Conservation (phyloP, 1,284 basidiomycete genomes). For the Volvariella surrecta region DNA sequence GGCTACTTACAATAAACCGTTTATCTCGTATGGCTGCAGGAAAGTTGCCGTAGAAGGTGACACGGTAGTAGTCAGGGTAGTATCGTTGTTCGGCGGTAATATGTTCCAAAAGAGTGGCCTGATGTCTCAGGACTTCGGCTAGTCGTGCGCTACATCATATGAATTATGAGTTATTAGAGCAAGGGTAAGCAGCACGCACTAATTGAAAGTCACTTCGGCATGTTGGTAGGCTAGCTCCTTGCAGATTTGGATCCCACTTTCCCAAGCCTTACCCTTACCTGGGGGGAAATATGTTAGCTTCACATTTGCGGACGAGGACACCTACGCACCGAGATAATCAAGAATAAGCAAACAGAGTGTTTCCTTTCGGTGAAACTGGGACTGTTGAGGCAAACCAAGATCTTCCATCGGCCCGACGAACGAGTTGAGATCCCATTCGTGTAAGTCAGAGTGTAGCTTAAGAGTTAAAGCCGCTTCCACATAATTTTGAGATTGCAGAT, state of each 20-base stretch:
- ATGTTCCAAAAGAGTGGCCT: slow-evolving; percentile 76
- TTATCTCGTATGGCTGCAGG: slow-evolving; percentile 78
- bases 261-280: slow-evolving; percentile 96
- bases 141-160: slow-evolving; percentile 51
- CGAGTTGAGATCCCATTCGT: slow-evolving; percentile 79
- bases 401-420: slow-evolving; percentile 84
- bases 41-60: slow-evolving; percentile 90
- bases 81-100: slow-evolving; percentile 79
- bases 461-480: slow-evolving; percentile 90
- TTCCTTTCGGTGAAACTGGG: slow-evolving; percentile 91
- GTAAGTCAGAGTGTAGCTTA: slow-evolving; percentile 89
- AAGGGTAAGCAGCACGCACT: slow-evolving; percentile 42
- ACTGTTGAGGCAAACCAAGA: slow-evolving; percentile 84
- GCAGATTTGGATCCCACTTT: slow-evolving; percentile 89
- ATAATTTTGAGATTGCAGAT: slow-evolving; percentile 82
- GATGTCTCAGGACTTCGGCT: slow-evolving; percentile 78
- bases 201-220: slow-evolving; percentile 82
- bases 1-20: slow-evolving; percentile 68
- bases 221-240: slow-evolving; percentile 85
- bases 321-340: slow-evolving; percentile 68
- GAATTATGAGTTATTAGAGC: slow-evolving; percentile 5
- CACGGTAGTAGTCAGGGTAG: slow-evolving; percentile 89
- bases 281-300: slow-evolving; percentile 5
- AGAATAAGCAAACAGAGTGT: slow-evolving; percentile 79
- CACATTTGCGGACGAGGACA: not conserved